Evolutionary conservation across 352 stramenopile species (phyloP), one percentile per base, ranked within the genome.

Genomic region (Pythium scleroteichum): DNA sequence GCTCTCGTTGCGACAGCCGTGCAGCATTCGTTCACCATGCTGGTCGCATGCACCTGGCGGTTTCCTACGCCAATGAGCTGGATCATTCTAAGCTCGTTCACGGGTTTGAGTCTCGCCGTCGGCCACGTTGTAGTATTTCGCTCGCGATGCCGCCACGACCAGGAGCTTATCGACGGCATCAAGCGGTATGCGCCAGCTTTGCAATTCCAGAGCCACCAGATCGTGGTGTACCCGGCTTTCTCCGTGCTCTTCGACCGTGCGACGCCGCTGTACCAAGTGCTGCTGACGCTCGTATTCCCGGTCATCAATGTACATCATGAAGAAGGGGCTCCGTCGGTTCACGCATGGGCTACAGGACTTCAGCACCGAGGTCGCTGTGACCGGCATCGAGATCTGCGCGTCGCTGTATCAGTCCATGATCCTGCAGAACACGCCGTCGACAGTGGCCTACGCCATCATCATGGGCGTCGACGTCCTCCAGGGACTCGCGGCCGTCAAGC

Each of bases 331-430:
- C 33, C 33, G 35, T 9, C 14, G 14, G 6, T 40, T 14, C 6
- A 53, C 55, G 1, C 33, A 27, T 5, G 19, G 16, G 8, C 9
- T 62, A 17, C n/a, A 35, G 2, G 54, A 62, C 44, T 19, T 19
- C 35, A 45, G 51, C 50, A 44, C 23, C 29, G 53, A 61, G 27
- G 54, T 64, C 16, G 27, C 51, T 5, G 53, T 61, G 20, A 64
- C 16, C 2, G 62, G 47, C 8, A 44, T 69, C 48, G 62, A 68
- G 44, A 59, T 68, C 26, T 52, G 46, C 13, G 27, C 60, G 23
- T 62, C 60, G 24, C n/a, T 69, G 29, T 69, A 69, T 27, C 62
- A 69, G 46, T 59, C 49, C 3, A 64, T 64, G 47, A 59, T 64
- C 48, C 55, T 69, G 53, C 62, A 63, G 49, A 64, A 10, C 5